These are phyloP conservation scores for Xylariaceae sp. DNA, from an alignment of 2,329 filamentous ascomycete species.

Conservation along the genomic window DNA sequence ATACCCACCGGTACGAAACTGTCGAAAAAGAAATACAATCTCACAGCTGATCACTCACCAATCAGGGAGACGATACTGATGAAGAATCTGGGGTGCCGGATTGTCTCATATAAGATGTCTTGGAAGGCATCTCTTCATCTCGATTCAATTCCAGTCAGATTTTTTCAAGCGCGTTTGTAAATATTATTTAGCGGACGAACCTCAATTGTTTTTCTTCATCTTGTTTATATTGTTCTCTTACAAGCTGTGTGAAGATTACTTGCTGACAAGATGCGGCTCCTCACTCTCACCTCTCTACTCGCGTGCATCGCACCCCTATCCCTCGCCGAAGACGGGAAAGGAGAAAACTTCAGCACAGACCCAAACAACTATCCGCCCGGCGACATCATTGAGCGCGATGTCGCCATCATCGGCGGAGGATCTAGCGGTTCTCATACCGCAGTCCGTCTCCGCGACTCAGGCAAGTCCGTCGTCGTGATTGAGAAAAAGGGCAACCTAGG, in stretches of 20 bases:
- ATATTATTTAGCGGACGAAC: not conserved
- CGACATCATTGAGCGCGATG: conserved; percentile 22
- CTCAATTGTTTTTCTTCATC: not conserved
- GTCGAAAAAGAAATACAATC: no score
- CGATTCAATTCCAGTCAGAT: no score
- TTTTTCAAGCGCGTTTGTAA: not conserved
- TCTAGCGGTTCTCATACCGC: conserved; percentile 33
- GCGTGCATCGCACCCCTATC: not conserved
- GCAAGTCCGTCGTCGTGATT: conserved; percentile 33
- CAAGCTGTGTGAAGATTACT: not conserved
- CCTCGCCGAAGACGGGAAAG: not conserved
- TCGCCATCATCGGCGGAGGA: conserved; percentile 34
- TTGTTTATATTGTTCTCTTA: no score
- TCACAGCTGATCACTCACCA: no score
- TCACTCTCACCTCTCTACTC: not conserved
- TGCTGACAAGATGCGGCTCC: not conserved
- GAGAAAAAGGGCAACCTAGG: conserved; percentile 31
- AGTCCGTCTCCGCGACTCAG: conserved; percentile 29
- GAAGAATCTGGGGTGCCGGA: no score
- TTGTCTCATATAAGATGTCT: no score
- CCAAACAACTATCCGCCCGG: not conserved
- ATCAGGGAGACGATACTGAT: no score
- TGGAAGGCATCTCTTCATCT: no score
- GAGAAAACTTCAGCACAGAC: not conserved
- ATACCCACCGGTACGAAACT: no score